Evolutionary conservation across 768 basidiomycete genomes (phyloP).

Genomic region (Naganishia vaughanmartiniae): DNA sequence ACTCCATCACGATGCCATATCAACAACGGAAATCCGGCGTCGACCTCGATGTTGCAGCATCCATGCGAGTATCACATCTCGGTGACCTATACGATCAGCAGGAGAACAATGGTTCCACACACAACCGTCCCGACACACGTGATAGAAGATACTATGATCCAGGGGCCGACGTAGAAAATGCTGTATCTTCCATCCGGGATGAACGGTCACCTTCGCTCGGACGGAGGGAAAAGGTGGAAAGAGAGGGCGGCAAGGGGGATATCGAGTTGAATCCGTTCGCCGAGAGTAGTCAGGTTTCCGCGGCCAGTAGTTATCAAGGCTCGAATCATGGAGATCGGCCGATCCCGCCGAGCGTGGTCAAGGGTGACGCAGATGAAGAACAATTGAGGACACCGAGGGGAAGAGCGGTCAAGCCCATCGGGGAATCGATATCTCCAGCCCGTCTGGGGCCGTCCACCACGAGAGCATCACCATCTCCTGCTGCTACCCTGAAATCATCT

Average conservation of each 20-base stretch:
- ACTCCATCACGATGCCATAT: slow-evolving; percentile 26
- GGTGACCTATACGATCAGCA: slow-evolving; percentile 8
- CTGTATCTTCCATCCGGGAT: background rate
- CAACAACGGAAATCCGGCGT: slow-evolving; percentile 17
- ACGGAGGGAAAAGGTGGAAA: slow-evolving; percentile 13
- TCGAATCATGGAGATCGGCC: slow-evolving; percentile 12
- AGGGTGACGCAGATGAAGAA: slow-evolving; percentile 29
- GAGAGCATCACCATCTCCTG: background rate
- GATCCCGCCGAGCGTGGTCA: background rate
- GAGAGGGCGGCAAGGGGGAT: slow-evolving; percentile 26
- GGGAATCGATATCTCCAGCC: slow-evolving; percentile 1
- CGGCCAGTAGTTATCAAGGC: slow-evolving; percentile 26
- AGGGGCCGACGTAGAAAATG: slow-evolving; percentile 14
- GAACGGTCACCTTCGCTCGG: slow-evolving; percentile 18
- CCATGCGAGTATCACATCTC: slow-evolving; percentile 29
- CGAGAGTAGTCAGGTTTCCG: slow-evolving; percentile 29
- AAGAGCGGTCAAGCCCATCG: slow-evolving; percentile 17
- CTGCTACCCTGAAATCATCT: background rate
- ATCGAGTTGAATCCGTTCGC: slow-evolving; percentile 34
- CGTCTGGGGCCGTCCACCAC: background rate
- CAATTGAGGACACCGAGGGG: slow-evolving; percentile 13
- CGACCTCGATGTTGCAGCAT: slow-evolving; percentile 33
- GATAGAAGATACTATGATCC: slow-evolving; percentile 22
- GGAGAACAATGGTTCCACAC: background rate
- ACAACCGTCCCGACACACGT: slow-evolving; percentile 12